These are phyloP conservation scores for Miscanthus sacchariflorus DNA, from an alignment of 202 grass and related monocot genomes.

Conservation along the genomic window DNA sequence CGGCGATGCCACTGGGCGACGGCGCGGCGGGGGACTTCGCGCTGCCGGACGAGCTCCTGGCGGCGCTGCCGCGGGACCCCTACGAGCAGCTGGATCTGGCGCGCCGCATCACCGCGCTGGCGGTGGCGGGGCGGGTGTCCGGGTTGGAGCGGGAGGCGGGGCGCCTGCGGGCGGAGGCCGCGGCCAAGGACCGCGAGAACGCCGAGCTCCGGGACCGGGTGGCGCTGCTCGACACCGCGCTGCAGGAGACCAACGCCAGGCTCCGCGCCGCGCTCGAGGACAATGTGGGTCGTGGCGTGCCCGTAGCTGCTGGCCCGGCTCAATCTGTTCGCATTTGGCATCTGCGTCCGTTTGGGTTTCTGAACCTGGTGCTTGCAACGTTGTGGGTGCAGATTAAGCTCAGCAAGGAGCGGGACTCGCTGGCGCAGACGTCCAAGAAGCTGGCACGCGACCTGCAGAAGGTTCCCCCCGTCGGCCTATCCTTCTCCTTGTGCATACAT, in stretches of 20 bases:
- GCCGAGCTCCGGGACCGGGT: slow-evolving; percentile 78
- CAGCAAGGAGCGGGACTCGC: slow-evolving; percentile 82
- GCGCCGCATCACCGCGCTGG: slow-evolving; percentile 81
- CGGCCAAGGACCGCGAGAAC: slow-evolving; percentile 60
- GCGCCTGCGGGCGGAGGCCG: slow-evolving; percentile 55
- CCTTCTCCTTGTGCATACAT: not conserved
- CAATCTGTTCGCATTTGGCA: not conserved
- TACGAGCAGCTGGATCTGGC: slow-evolving; percentile 94
- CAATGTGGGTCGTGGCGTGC: slow-evolving; percentile 59
- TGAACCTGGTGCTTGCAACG: not conserved
- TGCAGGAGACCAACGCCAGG: slow-evolving; percentile 73
- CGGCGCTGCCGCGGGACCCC: slow-evolving; percentile 77
- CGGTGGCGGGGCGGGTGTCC: slow-evolving; percentile 69
- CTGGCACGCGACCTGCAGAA: slow-evolving; percentile 77
- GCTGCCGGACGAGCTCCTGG: slow-evolving; percentile 75
- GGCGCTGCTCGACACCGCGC: slow-evolving; percentile 64
- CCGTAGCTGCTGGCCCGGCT: not conserved
- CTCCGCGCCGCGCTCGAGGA: slow-evolving; percentile 79
- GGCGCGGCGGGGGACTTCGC: slow-evolving; percentile 52
- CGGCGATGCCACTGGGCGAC: slow-evolving; percentile 38
- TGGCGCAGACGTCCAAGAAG: slow-evolving; percentile 82
- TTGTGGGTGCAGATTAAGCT: slow-evolving; percentile 72
- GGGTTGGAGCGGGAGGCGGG: slow-evolving; percentile 73
- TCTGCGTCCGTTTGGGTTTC: not conserved
- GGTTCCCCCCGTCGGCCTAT: slow-evolving; percentile 35